Percentiles rank a stretch among this genome's conserved stretches.
These are phyloP conservation scores for Eutrema heterophyllum DNA, from an alignment of 345 rosid genomes.

Conservation along the genomic window DNA sequence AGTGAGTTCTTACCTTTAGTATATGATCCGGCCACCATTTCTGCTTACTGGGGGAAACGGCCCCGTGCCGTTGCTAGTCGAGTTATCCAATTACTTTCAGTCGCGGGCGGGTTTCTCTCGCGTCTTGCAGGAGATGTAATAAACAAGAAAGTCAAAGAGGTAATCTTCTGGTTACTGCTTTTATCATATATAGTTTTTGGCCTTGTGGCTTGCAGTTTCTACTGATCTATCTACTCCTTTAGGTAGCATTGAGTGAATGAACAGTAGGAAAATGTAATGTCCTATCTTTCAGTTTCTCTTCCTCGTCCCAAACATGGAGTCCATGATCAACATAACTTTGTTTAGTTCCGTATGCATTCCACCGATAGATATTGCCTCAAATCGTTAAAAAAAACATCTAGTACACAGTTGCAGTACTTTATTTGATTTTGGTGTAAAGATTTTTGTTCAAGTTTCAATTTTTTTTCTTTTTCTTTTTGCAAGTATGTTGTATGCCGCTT, in stretches of 20 bases:
- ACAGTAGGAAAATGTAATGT: not conserved
- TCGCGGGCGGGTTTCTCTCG: slow-evolving; percentile 95
- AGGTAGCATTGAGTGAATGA: not conserved
- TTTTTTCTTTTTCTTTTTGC: not conserved
- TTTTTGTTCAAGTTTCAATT: not conserved
- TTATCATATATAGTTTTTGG: not conserved
- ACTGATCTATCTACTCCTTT: not conserved
- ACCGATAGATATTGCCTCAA: not conserved
- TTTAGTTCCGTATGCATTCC: not conserved
- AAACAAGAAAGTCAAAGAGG: slow-evolving; percentile 88
- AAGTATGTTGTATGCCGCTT: not conserved
- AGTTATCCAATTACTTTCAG: slow-evolving; percentile 73
- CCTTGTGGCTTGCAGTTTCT: not conserved
- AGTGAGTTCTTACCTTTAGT: slow-evolving; percentile 87
- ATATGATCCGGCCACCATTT: slow-evolving; percentile 82
- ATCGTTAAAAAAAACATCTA: not conserved
- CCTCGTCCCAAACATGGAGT: not conserved
- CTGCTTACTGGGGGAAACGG: slow-evolving; percentile 94
- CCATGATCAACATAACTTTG: not conserved
- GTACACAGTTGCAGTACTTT: not conserved
- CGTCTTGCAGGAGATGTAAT: slow-evolving; percentile 63
- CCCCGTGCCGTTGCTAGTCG: slow-evolving; percentile 90
- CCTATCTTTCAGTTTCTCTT: not conserved
- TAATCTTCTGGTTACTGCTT: slow-evolving; percentile 19
- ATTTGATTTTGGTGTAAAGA: not conserved